These are phyloP conservation scores for Circinella umbellata DNA, from an alignment of 371 early-diverging fungal genomes.

Conservation along the genomic window DNA sequence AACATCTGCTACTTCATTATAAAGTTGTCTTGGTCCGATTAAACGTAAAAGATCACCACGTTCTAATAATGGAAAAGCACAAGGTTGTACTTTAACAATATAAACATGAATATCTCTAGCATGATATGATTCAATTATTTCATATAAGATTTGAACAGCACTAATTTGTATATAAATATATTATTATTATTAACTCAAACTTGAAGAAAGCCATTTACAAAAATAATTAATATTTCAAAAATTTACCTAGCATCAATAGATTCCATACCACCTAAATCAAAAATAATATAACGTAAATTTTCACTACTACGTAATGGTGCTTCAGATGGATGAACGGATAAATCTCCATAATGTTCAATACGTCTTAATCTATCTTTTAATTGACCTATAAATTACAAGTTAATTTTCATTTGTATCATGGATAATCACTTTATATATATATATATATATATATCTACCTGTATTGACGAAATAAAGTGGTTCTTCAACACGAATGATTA, in stretches of 20 bases:
- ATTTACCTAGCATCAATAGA: constrained; percentile 79
- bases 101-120: constrained; percentile 72
- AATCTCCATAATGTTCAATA: constrained; percentile 82
- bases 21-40: constrained; percentile 65
- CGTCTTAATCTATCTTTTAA: constrained; percentile 28
- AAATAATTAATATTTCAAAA: constrained; percentile 1
- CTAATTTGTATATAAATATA: constrained; percentile 28
- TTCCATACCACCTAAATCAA: constrained; percentile 85
- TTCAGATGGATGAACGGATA: constrained; percentile 88
- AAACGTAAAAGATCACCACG: constrained; percentile 65
- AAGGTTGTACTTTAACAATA: constrained; percentile 77
- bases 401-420: no score
- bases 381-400: constrained; percentile 48
- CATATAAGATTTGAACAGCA: constrained; percentile 81
- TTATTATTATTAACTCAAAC: no score
- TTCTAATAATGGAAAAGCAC: constrained; percentile 61
- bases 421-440: no score
- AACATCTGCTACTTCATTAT: constrained; percentile 32
- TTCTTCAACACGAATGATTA: constrained; percentile 87
- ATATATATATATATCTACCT: no score
- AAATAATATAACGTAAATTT: constrained; percentile 64
- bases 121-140: constrained; percentile 80
- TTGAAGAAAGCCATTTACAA: no score
- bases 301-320: constrained; percentile 63
- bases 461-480: constrained; percentile 91